Percentiles rank a stretch among this genome's conserved stretches.
Evolutionary conservation across 371 early-diverging fungal species (phyloP).

Genomic region (Blakeslea trispora): DNA sequence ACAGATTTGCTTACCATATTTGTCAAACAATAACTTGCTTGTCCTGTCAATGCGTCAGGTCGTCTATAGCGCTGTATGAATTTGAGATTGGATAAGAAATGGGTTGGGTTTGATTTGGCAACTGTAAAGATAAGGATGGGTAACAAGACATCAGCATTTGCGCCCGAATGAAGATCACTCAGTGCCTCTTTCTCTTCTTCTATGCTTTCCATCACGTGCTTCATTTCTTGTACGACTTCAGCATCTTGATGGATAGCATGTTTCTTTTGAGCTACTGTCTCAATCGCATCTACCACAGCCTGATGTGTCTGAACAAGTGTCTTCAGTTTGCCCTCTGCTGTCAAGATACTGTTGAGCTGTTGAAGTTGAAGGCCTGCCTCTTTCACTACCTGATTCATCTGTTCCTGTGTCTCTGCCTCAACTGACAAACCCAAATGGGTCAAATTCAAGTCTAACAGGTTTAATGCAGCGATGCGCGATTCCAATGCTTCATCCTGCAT

Average conservation of each 20-base stretch:
- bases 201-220: slow-evolving; percentile 29
- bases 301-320: slow-evolving; percentile 51
- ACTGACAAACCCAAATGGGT: slow-evolving; percentile 61
- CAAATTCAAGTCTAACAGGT: slow-evolving; percentile 58
- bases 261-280: slow-evolving; percentile 7
- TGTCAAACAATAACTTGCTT: slow-evolving; percentile 56
- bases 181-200: slow-evolving; percentile 19
- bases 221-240: slow-evolving; percentile 34
- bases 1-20: slow-evolving; percentile 53
- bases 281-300: slow-evolving; percentile 37
- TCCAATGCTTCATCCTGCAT: slow-evolving; percentile 66
- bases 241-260: slow-evolving; percentile 16
- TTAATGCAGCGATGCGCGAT: slow-evolving; percentile 72
- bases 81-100: slow-evolving; percentile 64
- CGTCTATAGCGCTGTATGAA: slow-evolving; percentile 56
- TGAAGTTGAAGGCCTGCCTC: slow-evolving; percentile 52
- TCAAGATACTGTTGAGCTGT: slow-evolving; percentile 43
- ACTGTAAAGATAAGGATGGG: slow-evolving; percentile 71
- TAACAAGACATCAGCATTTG: slow-evolving; percentile 65
- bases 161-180: slow-evolving; percentile 11
- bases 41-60: slow-evolving; percentile 47
- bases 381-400: slow-evolving; percentile 45
- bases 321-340: slow-evolving; percentile 53
- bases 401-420: slow-evolving; percentile 39
- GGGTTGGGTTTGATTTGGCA: slow-evolving; percentile 67